Evolutionary conservation across 1,284 basidiomycete genomes (phyloP), one percentile per base, ranked within the genome.

Genomic region (Ganoderma boninense): DNA sequence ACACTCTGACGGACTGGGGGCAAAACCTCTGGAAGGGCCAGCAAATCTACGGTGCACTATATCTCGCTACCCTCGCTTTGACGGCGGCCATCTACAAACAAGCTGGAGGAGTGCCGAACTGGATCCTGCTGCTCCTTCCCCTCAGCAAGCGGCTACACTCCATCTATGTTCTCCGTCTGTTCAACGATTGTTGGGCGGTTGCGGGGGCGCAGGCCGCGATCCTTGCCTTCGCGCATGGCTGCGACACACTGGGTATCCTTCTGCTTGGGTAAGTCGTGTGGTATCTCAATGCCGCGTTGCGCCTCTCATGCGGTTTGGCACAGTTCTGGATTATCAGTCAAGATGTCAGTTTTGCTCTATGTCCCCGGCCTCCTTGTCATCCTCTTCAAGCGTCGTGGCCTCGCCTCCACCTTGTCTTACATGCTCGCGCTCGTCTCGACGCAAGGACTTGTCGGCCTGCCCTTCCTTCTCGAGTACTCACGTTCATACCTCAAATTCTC

Each of bases 281-380:
- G 16, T 23, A 10, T 29, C n/a, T 49, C 38, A 6, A 32, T 2
- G 29, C 29, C 2, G 26, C 7, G 10, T 23, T 11, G 23, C 14
- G 23, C 38, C 43, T 23, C 43, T 59, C 65, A 43, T 40, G 46
- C 60, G 59, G 38, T 68, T 16, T 6, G 40, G n/a, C 7, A 42
- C 74, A 98, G 97, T 74, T 81, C 90, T 10, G 97, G 96, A 0
- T 81, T 99, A 5, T 97, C 96, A 2, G 87, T 98, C 75, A 99
- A 99, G 83, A 99, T 99, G 98, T 98, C 95, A 59, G 90, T 94
- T 46, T 83, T 99, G 20, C 87, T 99, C n/a, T 98, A 97, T 82
- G 82, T 98, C 1, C 97, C 97, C 1, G 96, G 93, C 4, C 84
- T 98, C 6, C 83, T 97, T 10, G 90, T 97, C 16, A 84, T 97